Evolutionary conservation across 179 eudicot genomes (phyloP), one percentile per base, ranked within the genome.

Genomic region (Pouteria campechiana): DNA sequence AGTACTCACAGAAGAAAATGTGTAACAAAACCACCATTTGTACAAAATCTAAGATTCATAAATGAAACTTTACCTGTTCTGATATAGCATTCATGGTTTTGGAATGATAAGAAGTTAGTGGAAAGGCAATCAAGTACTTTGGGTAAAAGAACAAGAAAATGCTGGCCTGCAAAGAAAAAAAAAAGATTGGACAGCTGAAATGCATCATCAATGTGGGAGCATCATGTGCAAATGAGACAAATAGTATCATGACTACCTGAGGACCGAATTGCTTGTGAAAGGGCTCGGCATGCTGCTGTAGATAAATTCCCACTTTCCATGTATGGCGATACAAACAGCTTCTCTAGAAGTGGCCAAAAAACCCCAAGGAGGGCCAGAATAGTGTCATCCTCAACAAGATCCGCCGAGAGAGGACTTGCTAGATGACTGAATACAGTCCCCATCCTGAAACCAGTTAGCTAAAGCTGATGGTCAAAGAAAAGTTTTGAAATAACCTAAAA

Each of bases 271-370:
- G 93, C 94, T 61, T 77, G 92, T 42, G 96, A 70, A 58, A 92
- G 85, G 65, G 94, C 85, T 46, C 75, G 72, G 61, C 99, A 92
- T 41, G 96, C 93, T 56, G 94, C 92, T 55, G 66, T 47, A 29
- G 94, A 75, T 56, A 92, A 66, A 69, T 41, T 63, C 31, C 71
- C 67, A 70, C 69, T 87, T 65, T 77, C 83, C 68, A 83, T 79
- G 69, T 79, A 81, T 36, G 78, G 63, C 27, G 88, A 82, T 59
- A 39, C 58, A 46, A 92, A 69, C 25, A 92, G 76, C 64, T 87
- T 77, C 69, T 87, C 92, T 48, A 92, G 77, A 79, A 87, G 59
- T 13, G 96, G 96, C 94, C 99, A 86, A 64, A 92, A 83, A 51
- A 71, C 74, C 54, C 66, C 73, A 42, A 92, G 50, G 57, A 87